These are phyloP conservation scores for Pseudogymnoascus sp. DNA, from an alignment of 2,329 filamentous ascomycete genomes.

Conservation along the genomic window DNA sequence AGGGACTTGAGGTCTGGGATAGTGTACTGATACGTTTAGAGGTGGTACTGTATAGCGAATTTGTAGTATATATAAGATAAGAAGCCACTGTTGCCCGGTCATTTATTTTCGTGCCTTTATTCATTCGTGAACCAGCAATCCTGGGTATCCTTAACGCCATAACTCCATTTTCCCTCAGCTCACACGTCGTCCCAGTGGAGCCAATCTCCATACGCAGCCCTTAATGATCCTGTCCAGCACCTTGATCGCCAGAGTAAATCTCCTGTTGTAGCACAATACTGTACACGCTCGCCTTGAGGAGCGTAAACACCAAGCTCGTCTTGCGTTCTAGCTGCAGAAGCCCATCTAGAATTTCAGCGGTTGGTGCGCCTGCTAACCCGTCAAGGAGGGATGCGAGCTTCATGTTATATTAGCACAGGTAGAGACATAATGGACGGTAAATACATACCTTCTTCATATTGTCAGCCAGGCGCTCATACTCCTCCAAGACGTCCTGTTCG, in stretches of 20 bases:
- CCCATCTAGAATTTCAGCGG: conserved; percentile 76
- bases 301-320: conserved; percentile 86
- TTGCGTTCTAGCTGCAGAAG: conserved; percentile 85
- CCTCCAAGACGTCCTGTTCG: conserved; percentile 90
- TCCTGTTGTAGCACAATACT: conserved; percentile 98
- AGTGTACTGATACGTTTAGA: conserved; percentile 5
- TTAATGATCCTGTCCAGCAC: conserved; percentile 25
- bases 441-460: conserved; percentile 77
- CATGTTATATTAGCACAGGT: conserved; percentile 11
- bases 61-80: conserved; percentile 8
- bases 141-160: conserved; percentile 2
- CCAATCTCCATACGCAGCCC: background rate
- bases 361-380: conserved; percentile 59
- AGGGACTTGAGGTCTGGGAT: background rate
- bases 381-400: conserved; percentile 54
- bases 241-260: conserved; percentile 61
- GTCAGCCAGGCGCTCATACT: conserved; percentile 77
- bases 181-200: background rate
- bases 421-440: background rate
- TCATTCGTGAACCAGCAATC: background rate
- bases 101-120: background rate
- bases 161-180: background rate
- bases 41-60: conserved; percentile 2
- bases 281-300: conserved; percentile 97
- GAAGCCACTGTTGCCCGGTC: background rate